Evolutionary conservation across 164 flowering plant species (phyloP).

Genomic region (Euptelea pleiosperma): DNA sequence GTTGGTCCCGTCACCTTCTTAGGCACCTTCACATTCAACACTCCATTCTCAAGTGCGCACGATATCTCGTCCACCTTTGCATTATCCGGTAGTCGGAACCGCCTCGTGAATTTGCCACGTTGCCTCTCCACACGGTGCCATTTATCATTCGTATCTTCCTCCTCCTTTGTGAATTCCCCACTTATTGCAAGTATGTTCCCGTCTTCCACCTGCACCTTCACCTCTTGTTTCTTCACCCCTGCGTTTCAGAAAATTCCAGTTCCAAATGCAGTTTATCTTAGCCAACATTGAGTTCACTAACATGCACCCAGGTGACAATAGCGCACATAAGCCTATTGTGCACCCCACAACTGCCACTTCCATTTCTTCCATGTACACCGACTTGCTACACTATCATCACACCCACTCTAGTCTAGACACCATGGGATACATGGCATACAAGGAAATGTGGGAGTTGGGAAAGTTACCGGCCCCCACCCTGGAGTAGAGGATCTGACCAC

Average conservation of each 20-base stretch:
- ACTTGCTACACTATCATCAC: not conserved
- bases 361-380: not conserved
- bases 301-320: constrained; percentile 12
- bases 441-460: not conserved
- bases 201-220: constrained; percentile 26
- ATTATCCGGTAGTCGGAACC: constrained; percentile 11
- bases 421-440: not conserved
- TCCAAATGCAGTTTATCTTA: constrained; percentile 3
- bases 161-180: constrained; percentile 17
- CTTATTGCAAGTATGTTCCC: constrained; percentile 18
- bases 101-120: constrained; percentile 11
- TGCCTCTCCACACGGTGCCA: constrained; percentile 14
- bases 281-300: not conserved
- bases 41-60: constrained; percentile 7
- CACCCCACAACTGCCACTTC: constrained; percentile 9
- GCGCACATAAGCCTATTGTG: constrained; percentile 8
- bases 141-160: not conserved
- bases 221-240: constrained; percentile 28
- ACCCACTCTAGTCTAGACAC: not conserved
- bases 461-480: too few species aligned
- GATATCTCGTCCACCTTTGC: constrained; percentile 10
- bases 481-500: too few species aligned
- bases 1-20: constrained; percentile 2
- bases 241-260: constrained; percentile 14
- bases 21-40: constrained; percentile 12